These are phyloP conservation scores for Populus deltoides DNA, from an alignment of 345 rosid species.

Conservation along the genomic window DNA sequence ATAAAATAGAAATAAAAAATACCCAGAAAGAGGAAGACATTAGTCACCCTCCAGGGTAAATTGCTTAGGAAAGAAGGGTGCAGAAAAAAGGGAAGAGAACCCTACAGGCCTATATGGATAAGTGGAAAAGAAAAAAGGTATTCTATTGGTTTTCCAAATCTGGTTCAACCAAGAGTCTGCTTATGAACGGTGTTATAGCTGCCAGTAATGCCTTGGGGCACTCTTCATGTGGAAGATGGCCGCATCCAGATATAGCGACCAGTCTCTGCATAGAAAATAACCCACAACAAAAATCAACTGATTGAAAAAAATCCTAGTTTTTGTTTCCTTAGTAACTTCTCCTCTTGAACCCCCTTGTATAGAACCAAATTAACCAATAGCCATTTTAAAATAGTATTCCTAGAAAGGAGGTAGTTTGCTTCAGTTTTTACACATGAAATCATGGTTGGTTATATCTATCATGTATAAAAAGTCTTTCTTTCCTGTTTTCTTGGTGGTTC, in stretches of 20 bases:
- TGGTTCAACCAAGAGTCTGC: constrained; percentile 50
- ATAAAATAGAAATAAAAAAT: constrained; percentile 31
- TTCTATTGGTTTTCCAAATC: constrained; percentile 53
- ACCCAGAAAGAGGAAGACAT: constrained; percentile 33
- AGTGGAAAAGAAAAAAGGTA: constrained; percentile 10
- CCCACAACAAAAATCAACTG: neutral
- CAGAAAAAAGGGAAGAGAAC: neutral
- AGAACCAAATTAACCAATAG: no score
- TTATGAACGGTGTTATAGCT: constrained; percentile 73
- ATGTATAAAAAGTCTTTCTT: neutral
- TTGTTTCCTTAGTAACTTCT: neutral
- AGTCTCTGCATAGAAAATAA: constrained; percentile 61
- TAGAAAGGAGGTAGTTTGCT: neutral
- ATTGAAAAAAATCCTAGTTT: no score
- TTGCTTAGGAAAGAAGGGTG: constrained; percentile 4
- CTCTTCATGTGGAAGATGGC: constrained; percentile 98
- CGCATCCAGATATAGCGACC: constrained; percentile 91
- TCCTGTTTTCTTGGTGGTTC: neutral
- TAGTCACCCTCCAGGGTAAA: constrained; percentile 27
- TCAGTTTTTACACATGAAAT: neutral
- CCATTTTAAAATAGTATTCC: neutral
- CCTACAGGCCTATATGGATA: constrained; percentile 29
- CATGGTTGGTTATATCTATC: neutral
- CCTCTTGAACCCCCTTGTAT: neutral
- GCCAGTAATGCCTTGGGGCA: constrained; percentile 92